Evolutionary conservation across 2,329 filamentous ascomycete genomes (phyloP).

Genomic region (Hymenoscyphus fructigenus): DNA sequence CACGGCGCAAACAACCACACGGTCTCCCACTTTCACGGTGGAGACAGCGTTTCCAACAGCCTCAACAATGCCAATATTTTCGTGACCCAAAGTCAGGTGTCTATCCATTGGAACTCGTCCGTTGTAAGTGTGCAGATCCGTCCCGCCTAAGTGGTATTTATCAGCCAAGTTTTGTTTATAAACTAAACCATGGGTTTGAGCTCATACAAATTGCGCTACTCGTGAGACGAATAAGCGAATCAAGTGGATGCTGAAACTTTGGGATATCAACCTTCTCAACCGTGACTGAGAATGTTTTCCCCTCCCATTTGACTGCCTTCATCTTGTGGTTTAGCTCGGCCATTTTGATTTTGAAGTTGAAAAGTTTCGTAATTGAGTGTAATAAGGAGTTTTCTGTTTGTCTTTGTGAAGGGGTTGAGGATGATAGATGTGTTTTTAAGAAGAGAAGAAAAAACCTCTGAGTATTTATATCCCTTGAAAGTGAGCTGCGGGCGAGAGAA

Average conservation of each 20-base stretch:
- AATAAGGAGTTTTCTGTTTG: background rate
- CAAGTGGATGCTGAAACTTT: slow-evolving; percentile 41
- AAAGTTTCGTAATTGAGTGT: background rate
- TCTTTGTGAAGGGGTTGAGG: background rate
- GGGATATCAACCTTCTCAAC: slow-evolving; percentile 51
- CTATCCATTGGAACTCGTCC: slow-evolving; percentile 38
- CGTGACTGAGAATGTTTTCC: slow-evolving; percentile 47
- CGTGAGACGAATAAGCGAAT: slow-evolving; percentile 49
- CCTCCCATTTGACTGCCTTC: slow-evolving; percentile 22
- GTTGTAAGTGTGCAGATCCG: slow-evolving; percentile 47
- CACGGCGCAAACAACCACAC: slow-evolving; percentile 51
- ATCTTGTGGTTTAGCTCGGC: slow-evolving; percentile 11
- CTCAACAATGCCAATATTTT: slow-evolving; percentile 51
- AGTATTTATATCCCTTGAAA: background rate
- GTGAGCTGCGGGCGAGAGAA: background rate
- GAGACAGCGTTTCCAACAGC: slow-evolving; percentile 45
- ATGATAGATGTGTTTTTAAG: background rate
- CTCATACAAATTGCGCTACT: slow-evolving; percentile 54
- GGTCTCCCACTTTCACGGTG: slow-evolving; percentile 47
- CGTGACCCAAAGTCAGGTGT: slow-evolving; percentile 45
- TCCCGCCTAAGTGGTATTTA: background rate
- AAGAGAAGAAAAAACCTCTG: background rate
- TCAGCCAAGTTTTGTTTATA: background rate
- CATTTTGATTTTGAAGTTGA: background rate
- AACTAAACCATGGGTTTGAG: no score